These are phyloP conservation scores for Quaeritorhiza haematococci DNA, from an alignment of 371 early-diverging fungal genomes.

Conservation along the genomic window DNA sequence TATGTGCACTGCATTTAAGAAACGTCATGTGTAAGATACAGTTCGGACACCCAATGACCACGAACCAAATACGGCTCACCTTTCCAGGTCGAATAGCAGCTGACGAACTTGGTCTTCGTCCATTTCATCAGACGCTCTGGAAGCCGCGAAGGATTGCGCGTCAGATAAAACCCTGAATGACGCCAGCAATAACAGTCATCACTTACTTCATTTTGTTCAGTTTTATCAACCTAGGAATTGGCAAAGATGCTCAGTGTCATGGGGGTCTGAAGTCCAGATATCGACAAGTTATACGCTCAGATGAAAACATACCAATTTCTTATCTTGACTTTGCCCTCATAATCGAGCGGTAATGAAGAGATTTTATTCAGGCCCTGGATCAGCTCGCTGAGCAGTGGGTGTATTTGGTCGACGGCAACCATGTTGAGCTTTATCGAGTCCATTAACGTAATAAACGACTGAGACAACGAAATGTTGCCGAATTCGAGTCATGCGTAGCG, in stretches of 20 bases:
- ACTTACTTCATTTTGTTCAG: conserved; percentile 77
- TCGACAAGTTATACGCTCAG: neutral
- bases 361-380: conserved; percentile 84
- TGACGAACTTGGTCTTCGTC: conserved; percentile 84
- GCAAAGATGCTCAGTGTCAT: neutral
- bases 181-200: neutral
- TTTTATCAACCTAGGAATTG: conserved; percentile 65
- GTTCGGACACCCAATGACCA: neutral
- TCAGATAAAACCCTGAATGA: neutral
- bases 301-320: conserved; percentile 63
- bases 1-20: conserved; percentile 3
- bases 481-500: neutral
- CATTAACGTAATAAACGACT: conserved; percentile 86
- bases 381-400: conserved; percentile 85
- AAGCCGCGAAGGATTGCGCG: neutral
- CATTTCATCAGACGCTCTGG: conserved; percentile 60
- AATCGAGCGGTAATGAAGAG: conserved; percentile 71
- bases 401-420: conserved; percentile 85
- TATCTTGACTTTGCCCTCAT: conserved; percentile 75
- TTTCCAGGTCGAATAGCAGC: conserved; percentile 89
- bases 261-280: neutral
- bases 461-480: conserved; percentile 4
- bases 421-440: conserved; percentile 83
- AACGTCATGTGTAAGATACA: neutral
- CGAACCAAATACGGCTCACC: conserved; percentile 33